Evolutionary conservation across 2,329 filamentous ascomycete genomes (phyloP).

Genomic region (Pseudogymnoascus sp.): DNA sequence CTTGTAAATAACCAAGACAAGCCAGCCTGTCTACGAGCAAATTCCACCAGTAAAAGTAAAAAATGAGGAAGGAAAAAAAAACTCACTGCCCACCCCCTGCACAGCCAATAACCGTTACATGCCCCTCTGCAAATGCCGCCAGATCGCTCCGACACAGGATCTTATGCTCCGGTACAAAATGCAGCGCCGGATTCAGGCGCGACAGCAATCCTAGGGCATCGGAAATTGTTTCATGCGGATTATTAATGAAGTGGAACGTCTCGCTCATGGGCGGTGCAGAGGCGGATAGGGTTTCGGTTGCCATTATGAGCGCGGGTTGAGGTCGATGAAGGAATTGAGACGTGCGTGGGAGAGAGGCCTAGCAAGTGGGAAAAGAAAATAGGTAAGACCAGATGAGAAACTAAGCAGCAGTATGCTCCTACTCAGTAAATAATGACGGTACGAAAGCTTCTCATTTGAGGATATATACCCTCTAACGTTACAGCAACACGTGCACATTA

Average conservation of each 20-base stretch:
- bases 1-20: background rate
- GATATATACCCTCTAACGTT: background rate
- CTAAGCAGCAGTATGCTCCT: background rate
- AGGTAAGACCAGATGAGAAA: background rate
- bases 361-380: background rate
- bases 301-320: background rate
- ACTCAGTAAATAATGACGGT: background rate
- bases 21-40: background rate
- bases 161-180: conserved; percentile 20
- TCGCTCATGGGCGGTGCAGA: conserved; percentile 18
- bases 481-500: background rate
- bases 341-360: background rate
- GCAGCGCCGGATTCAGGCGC: conserved; percentile 21
- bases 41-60: background rate
- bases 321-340: background rate
- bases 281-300: conserved; percentile 15
- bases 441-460: background rate
- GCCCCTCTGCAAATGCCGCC: conserved; percentile 20
- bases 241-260: conserved; percentile 19
- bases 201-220: conserved; percentile 22
- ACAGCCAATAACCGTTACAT: conserved; percentile 25
- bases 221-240: conserved; percentile 19
- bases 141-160: conserved; percentile 23
- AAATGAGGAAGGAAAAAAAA: background rate
- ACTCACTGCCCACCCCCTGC: conserved; percentile 25